Evolutionary conservation across 2,329 filamentous ascomycete species (phyloP), one percentile per base, ranked within the genome.

Genomic region (Xylaria sp.): DNA sequence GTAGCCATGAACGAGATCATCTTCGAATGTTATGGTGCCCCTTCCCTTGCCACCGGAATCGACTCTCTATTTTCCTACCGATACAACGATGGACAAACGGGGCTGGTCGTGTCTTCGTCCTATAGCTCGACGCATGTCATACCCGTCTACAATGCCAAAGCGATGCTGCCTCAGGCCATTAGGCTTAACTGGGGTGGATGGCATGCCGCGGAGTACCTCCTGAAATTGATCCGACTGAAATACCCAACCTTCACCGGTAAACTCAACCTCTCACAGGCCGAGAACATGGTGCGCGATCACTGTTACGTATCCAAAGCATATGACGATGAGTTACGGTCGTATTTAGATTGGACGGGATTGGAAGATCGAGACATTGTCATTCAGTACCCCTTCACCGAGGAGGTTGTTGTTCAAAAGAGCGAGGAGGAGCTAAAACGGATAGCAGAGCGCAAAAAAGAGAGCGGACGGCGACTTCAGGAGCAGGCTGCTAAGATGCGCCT

Each of bases 401-500:
- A 97, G 67, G 82, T 98, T 2, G 81, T 97, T 1, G 78, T 93
- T 0, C 91, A 97, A 74, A 99, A 99, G 80, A 95, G 90, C 1
- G 92, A 96, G 72, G 95, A 98, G 74, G 95, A 99, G 75, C 84
- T 99, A 15, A 92, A 91, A 2, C 85, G 88, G 40, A 92, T 96
- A 66, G 93, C 94, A 10, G 95, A 99, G 80, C 90, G 94, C 74
- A 92, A 96, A 73, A 96, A 96, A 75, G 95, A 99, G 77, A 95
- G 92, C 68, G 95, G 95, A 0, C 85, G 95, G 66, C 85, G 96
- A 46, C 75, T 99, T 25, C 95, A 99, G 75, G 93, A 97, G 71
- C 95, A 99, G 76, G 95, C 95, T 0, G 94, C 94, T 9, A 98
- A 97, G 77, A 97, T 97, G 92, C 89, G 95, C 7, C 80, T 99